These are phyloP conservation scores for Fistulifera pelliculosa DNA, from an alignment of 108 stramenopile genomes.

Conservation along the genomic window DNA sequence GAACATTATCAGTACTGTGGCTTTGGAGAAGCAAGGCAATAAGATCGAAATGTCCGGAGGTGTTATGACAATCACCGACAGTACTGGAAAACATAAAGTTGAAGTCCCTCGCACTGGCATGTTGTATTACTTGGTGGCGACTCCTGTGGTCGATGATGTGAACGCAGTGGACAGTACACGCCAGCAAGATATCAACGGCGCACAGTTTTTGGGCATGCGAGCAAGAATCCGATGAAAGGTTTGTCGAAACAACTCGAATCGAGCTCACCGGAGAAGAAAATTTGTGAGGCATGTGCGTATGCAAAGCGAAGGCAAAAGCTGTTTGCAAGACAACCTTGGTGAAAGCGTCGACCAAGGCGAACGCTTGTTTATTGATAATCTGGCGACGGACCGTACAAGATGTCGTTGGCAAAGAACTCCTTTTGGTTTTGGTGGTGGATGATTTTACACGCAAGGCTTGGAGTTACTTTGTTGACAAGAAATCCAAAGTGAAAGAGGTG, in stretches of 20 bases:
- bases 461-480: not conserved
- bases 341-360: constrained; percentile 4
- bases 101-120: too few relatives aligned
- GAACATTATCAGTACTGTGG: not conserved
- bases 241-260: not conserved
- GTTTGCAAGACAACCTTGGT: constrained; percentile 1
- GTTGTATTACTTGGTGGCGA: too few relatives aligned
- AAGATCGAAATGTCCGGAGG: too few relatives aligned
- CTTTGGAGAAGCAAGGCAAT: not conserved
- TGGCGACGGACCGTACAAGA: not conserved
- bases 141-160: too few relatives aligned
- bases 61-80: too few relatives aligned
- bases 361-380: constrained; percentile 6
- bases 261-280: constrained; percentile 2
- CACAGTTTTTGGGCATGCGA: not conserved
- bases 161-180: too few relatives aligned
- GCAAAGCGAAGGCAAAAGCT: constrained; percentile 7
- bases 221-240: not conserved
- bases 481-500: not conserved
- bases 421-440: constrained; percentile 5
- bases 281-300: not conserved
- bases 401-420: not conserved
- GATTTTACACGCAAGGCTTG: constrained; percentile 4
- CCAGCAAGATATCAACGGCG: not conserved
- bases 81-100: too few relatives aligned